phyloP scores from a whole-genome alignment of 2,329 filamentous ascomycete species.

The Botryotinia convoluta region DNA sequence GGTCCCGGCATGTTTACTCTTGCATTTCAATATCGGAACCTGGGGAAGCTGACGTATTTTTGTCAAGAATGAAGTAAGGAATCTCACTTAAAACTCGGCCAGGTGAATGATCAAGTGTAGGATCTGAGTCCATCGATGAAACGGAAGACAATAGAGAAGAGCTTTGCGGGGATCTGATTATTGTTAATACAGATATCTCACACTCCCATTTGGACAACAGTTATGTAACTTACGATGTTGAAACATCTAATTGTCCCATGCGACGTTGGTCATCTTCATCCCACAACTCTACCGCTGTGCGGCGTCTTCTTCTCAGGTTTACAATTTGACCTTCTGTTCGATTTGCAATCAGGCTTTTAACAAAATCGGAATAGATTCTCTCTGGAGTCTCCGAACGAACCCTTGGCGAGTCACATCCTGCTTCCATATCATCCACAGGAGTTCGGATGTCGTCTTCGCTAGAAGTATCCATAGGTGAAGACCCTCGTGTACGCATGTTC shows the following conservation, averaged over 20 bases:
- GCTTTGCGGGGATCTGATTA: neutral
- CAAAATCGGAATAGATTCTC: constrained; percentile 27
- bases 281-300: constrained; percentile 30
- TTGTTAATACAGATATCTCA: neutral
- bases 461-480: constrained; percentile 5
- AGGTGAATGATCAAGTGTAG: neutral
- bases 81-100: neutral
- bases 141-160: neutral
- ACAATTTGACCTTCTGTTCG: constrained; percentile 27
- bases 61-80: neutral
- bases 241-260: neutral
- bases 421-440: constrained; percentile 11
- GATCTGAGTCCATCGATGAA: neutral
- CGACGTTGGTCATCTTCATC: constrained; percentile 21
- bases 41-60: neutral
- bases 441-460: constrained; percentile 13
- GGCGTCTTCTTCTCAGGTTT: constrained; percentile 24
- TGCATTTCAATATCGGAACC: neutral
- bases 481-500: neutral
- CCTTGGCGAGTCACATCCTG: constrained; percentile 1
- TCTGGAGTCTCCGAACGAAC: constrained; percentile 12
- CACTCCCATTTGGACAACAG: neutral
- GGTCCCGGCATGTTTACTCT: neutral
- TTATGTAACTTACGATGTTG: constrained; percentile 10
- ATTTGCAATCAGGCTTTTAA: constrained; percentile 24